Conservation (phyloP, 345 rosid species). For the Salix suchowensis region DNA sequence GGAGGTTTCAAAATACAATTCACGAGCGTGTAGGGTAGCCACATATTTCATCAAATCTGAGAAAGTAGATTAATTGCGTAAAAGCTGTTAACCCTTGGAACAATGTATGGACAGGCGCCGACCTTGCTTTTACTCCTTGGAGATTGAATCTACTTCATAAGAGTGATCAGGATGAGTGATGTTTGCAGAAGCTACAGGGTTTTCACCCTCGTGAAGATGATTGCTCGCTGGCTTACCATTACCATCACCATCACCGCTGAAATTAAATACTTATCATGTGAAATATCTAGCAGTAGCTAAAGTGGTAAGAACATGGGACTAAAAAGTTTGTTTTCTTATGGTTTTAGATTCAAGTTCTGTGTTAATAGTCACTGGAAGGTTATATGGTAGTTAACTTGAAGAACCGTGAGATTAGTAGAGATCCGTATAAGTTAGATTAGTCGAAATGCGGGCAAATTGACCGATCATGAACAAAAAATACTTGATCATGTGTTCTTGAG, state of each 20-base stretch:
- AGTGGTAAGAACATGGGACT: too few species aligned
- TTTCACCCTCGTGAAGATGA: not conserved
- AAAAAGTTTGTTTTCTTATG: too few species aligned
- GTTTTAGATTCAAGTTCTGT: too few species aligned
- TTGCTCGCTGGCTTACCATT: not conserved
- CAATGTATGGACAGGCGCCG: not conserved
- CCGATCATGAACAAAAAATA: not conserved
- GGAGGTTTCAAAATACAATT: constrained; percentile 14
- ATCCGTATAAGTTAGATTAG: accelerated
- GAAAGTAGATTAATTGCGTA: constrained; percentile 11
- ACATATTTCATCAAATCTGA: constrained; percentile 8
- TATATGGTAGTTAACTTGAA: too few species aligned
- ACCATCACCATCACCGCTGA: too few species aligned
- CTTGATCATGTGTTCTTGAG: not conserved
- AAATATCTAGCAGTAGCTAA: too few species aligned
- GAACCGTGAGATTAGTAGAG: too few species aligned
- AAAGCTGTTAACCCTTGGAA: not conserved
- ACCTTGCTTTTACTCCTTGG: too few species aligned
- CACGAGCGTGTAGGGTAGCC: constrained; percentile 37
- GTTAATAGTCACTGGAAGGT: too few species aligned
- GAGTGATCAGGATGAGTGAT: not conserved
- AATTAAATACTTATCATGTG: too few species aligned
- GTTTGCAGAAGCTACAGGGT: too few species aligned
- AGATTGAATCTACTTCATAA: too few species aligned
- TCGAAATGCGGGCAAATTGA: accelerated